Base-by-base conservation (phyloP, 2,329 filamentous ascomycete genomes). In the Monilinia polystroma region DNA sequence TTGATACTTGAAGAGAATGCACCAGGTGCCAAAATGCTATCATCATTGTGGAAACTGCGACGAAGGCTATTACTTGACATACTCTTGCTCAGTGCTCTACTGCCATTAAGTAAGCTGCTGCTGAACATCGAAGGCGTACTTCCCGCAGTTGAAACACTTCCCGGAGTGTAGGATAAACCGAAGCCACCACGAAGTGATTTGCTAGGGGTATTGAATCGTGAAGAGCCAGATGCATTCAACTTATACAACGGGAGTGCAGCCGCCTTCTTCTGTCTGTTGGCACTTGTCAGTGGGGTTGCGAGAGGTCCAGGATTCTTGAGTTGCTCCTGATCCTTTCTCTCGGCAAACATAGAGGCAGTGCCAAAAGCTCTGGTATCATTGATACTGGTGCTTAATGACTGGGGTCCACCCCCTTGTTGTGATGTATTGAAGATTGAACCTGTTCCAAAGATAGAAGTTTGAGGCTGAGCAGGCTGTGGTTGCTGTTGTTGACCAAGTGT, bases 161-260 rank as follows among this genome's bases (percentile, higher is more conserved):
- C 87, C 7, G 94, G 93, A 70, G 93, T 96, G 79, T 97, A 97
- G 2, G 90, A 93, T 77, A 97, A 96, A 3, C 94, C 94, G 75
- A 92, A 97, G 6, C 92, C 92, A 66, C 90, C 92, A 67, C 90
- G 86, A 43, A 66, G 29, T 18, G 64, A 60, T 79, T 92, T 94
- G 72, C 93, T 91, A 0, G 93, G 93, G 0, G 93, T 97, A 41
- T 88, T 85, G 66, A 93, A 88, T 58, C 93, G 90, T 29, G 90
- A 90, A 11, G 91, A 88, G 18, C 45, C 45, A 45, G 91, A 91
- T 57, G 87, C 86, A 0, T 92, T 94, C 71, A 96, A 84, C 79
- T 93, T 95, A 81, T 94, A 93, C 76, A 95, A 88, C 3, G 93
- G 93, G 64, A 97, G 80, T 54, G 94, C 90, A 12, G 91, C 90